Evolutionary conservation across 495 filamentous ascomycete genomes (phyloP).

Genomic region (Aspergillus mulundensis): DNA sequence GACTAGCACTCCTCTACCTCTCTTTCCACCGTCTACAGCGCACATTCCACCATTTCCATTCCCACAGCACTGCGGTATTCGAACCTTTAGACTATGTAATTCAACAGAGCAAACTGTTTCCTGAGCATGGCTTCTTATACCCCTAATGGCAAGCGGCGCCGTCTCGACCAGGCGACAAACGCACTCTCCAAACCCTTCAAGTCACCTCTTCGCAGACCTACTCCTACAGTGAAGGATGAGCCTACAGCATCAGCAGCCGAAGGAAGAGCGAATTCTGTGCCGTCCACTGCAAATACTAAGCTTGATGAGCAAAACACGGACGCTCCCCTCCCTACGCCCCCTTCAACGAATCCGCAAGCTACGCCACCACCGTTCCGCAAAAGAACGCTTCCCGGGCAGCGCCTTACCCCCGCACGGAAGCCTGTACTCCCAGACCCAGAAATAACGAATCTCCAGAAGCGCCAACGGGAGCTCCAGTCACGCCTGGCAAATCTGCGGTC

Average conservation of each 20-base stretch:
- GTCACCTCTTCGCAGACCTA: slow-evolving; percentile 52
- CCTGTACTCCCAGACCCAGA: slow-evolving; percentile 18
- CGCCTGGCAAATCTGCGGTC: slow-evolving; percentile 29
- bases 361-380: slow-evolving; percentile 9
- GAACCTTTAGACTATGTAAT: neutral
- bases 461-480: slow-evolving; percentile 27
- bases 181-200: slow-evolving; percentile 64
- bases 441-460: slow-evolving; percentile 13
- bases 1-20: neutral
- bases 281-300: neutral
- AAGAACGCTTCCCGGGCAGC: slow-evolving; percentile 8
- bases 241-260: slow-evolving; percentile 10
- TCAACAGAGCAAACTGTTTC: neutral
- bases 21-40: neutral
- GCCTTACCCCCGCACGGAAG: slow-evolving; percentile 9
- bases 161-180: slow-evolving; percentile 44
- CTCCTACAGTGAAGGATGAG: slow-evolving; percentile 10
- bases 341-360: slow-evolving; percentile 2
- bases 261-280: slow-evolving; percentile 3
- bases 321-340: neutral
- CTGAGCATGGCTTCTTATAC: slow-evolving; percentile 21
- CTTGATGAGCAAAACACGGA: neutral
- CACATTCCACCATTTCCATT: neutral
- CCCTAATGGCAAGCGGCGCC: slow-evolving; percentile 49
- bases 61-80: neutral